Conservation (phyloP, 192 early-diverging fungal species). For the Borealophlyctis nickersoniae region DNA sequence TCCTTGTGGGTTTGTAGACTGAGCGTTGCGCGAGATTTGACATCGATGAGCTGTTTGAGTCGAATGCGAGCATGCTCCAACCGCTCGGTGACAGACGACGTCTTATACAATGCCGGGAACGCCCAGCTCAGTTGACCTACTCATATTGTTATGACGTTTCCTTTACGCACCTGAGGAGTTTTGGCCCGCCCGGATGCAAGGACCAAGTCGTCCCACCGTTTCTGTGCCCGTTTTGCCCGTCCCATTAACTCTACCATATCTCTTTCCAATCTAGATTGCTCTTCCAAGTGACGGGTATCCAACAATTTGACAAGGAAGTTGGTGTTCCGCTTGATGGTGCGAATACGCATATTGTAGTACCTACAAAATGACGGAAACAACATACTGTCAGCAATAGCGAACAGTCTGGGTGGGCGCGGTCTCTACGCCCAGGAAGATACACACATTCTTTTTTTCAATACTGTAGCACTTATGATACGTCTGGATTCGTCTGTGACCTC, state of each 20-base stretch:
- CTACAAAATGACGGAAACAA: constrained; percentile 22
- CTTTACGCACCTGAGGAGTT: no score
- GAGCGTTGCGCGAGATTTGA: constrained; percentile 26
- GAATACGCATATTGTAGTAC: constrained; percentile 64
- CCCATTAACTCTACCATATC: constrained; percentile 29
- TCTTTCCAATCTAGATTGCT: constrained; percentile 23
- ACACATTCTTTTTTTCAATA: constrained; percentile 62
- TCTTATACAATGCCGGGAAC: no score
- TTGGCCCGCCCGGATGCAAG: not conserved
- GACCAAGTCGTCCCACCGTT: constrained; percentile 37
- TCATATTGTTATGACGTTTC: no score
- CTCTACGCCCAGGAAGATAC: not conserved
- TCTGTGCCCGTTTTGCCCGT: constrained; percentile 26
- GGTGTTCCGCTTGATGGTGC: constrained; percentile 56
- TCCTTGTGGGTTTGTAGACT: constrained; percentile 32
- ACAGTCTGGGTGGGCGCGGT: not conserved
- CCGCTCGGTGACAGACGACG: no score
- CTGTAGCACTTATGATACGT: constrained; percentile 52
- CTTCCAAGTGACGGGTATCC: constrained; percentile 12
- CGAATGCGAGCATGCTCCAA: constrained; percentile 28
- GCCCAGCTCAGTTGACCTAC: no score
- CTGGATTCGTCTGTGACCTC: constrained; percentile 57
- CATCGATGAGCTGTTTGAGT: constrained; percentile 25
- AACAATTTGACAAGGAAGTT: constrained; percentile 53
- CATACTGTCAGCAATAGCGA: constrained; percentile 3